phyloP scores from a whole-genome alignment of 768 basidiomycete genomes.

The Trametes cubensis region DNA sequence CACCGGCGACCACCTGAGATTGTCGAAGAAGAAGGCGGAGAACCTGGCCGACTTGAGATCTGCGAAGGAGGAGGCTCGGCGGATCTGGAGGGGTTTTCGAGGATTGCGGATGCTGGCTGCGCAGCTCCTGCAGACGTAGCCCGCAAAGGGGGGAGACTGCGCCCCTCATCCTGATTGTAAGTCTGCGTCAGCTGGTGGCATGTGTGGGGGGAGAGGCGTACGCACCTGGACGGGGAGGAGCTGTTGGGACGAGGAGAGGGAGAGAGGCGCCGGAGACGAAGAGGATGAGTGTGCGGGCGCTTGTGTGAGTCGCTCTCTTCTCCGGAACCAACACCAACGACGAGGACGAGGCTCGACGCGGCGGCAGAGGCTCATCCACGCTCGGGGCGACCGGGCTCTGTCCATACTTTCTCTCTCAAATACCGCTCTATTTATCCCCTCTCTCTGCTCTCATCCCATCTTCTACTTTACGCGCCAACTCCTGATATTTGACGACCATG shows the following conservation, averaged over 20 bases:
- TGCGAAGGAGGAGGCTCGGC: constrained; percentile 24
- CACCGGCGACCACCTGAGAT: constrained; percentile 50
- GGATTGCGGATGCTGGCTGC: constrained; percentile 12
- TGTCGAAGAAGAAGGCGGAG: constrained; percentile 68
- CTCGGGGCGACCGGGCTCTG: constrained; percentile 16
- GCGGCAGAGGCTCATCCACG: constrained; percentile 12
- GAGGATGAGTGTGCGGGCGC: not conserved
- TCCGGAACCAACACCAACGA: constrained; percentile 2
- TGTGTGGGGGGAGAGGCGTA: not conserved
- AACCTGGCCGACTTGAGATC: constrained; percentile 33
- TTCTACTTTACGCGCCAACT: constrained; percentile 4
- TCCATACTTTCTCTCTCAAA: constrained; percentile 13
- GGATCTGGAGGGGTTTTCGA: constrained; percentile 6
- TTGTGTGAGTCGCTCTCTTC: constrained; percentile 6
- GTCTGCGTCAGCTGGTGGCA: not conserved
- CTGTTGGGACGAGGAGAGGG: not conserved
- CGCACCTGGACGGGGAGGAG: not conserved
- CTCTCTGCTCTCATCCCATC: not conserved
- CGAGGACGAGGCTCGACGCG: constrained; percentile 6
- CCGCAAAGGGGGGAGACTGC: constrained; percentile 3
- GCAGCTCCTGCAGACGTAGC: constrained; percentile 20
- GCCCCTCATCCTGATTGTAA: constrained; percentile 6
- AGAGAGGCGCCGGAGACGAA: not conserved
- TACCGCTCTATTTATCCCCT: constrained; percentile 21
- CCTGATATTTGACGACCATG: constrained; percentile 35